A percentile compares a stretch with the other conserved stretches of the same genome.
Evolutionary conservation across 345 rosid species (phyloP).

Genomic region (Gossypium mustelinum): DNA sequence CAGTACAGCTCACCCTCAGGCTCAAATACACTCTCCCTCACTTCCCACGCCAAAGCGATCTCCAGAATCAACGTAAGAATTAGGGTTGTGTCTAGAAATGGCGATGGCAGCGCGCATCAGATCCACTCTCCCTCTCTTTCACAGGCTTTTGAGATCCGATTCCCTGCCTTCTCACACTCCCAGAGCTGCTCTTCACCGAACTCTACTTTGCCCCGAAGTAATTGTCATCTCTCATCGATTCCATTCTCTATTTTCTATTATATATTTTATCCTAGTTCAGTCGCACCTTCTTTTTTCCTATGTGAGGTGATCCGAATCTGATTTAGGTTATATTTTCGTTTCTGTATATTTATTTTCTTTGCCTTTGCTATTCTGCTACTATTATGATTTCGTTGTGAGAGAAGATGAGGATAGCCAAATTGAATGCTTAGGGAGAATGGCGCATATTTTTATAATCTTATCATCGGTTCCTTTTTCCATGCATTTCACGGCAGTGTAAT

Average conservation of each 20-base stretch:
- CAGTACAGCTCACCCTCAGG: too few species aligned
- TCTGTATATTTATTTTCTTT: neutral
- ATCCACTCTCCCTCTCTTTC: constrained; percentile 57
- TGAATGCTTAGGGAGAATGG: neutral
- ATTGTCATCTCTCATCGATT: neutral
- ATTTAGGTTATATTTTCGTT: neutral
- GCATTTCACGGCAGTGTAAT: neutral
- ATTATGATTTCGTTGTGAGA: neutral
- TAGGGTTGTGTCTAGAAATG: constrained; percentile 48
- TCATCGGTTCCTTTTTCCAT: neutral
- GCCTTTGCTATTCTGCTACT: neutral
- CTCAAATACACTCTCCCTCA: neutral
- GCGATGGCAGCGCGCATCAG: constrained; percentile 67
- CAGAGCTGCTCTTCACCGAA: constrained; percentile 33
- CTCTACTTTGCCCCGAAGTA: constrained; percentile 57
- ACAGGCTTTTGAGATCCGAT: constrained; percentile 38
- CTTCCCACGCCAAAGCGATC: neutral
- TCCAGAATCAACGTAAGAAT: neutral
- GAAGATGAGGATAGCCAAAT: neutral
- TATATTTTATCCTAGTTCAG: neutral
- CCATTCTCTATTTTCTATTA: neutral
- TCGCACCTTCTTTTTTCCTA: too few species aligned
- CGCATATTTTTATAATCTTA: neutral
- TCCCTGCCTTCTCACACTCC: constrained; percentile 32
- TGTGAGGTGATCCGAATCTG: neutral